Conservation (phyloP, 2,329 filamentous ascomycete species). For the Aspergillus luchuensis region DNA sequence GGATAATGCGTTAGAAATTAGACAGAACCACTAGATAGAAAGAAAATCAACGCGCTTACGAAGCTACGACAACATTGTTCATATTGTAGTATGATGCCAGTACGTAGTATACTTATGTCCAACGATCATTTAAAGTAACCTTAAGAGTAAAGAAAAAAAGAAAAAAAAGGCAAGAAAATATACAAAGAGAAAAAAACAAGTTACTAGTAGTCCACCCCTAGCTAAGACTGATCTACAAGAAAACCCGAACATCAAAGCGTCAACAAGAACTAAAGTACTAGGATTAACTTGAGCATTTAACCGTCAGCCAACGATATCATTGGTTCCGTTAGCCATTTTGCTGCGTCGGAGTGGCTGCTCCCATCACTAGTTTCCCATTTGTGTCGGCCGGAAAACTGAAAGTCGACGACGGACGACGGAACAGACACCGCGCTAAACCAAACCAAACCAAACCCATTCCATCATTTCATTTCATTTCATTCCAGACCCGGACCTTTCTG, state of each 20-base stretch:
- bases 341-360: constrained; percentile 13
- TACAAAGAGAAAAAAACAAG: not conserved
- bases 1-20: constrained; percentile 26
- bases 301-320: constrained; percentile 11
- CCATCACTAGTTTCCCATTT: too few species aligned
- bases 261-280: not conserved
- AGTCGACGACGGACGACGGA: too few species aligned
- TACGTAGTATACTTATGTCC: too few species aligned
- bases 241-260: constrained; percentile 14
- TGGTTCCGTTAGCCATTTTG: constrained; percentile 17
- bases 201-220: not conserved
- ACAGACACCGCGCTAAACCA: constrained; percentile 23
- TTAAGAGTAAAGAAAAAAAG: not conserved
- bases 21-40: constrained; percentile 22
- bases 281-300: constrained; percentile 1
- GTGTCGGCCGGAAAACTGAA: constrained; percentile 24
- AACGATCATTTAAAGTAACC: not conserved
- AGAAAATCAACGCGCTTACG: constrained; percentile 27
- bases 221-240: constrained; percentile 15
- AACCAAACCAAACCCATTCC: constrained; percentile 13
- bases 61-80: constrained; percentile 25
- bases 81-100: constrained; percentile 13
- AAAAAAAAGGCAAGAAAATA: not conserved
- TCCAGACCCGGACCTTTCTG: constrained; percentile 8
- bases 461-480: not conserved